A percentile compares a stretch with the other conserved stretches of the same genome.
These are phyloP conservation scores for Rhizopogon sp. DNA, from an alignment of 768 basidiomycete genomes.

Conservation along the genomic window DNA sequence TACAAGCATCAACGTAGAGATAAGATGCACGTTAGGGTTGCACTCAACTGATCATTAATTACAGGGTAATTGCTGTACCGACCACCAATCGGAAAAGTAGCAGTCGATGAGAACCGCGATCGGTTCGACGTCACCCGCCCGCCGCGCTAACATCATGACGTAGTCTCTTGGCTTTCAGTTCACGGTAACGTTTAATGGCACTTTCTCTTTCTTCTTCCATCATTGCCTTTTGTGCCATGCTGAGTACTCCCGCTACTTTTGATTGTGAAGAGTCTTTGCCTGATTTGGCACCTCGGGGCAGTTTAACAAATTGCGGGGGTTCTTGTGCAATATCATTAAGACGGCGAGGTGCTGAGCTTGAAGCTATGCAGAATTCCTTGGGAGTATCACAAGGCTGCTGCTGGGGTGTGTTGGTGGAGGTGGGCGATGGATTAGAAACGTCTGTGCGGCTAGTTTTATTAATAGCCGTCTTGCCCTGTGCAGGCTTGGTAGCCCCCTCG, in stretches of 20 bases:
- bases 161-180: constrained; percentile 53
- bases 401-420: constrained; percentile 7
- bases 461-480: constrained; percentile 14
- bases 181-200: constrained; percentile 61
- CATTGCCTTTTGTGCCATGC: constrained; percentile 72
- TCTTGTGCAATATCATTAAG: constrained; percentile 69
- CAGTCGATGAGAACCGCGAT: not conserved
- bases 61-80: not conserved
- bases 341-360: constrained; percentile 55
- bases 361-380: constrained; percentile 45
- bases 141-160: constrained; percentile 10
- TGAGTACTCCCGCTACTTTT: constrained; percentile 43
- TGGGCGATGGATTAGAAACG: constrained; percentile 10
- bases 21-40: not conserved
- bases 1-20: not conserved
- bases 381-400: constrained; percentile 10
- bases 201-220: constrained; percentile 74
- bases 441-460: constrained; percentile 3
- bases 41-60: not conserved
- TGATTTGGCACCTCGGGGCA: constrained; percentile 42
- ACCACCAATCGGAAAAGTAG: not conserved
- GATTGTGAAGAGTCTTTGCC: constrained; percentile 22
- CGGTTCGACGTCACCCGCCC: constrained; percentile 5
- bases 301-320: constrained; percentile 56
- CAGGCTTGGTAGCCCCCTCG: constrained; percentile 12